Evolutionary conservation across 139 green algal species (phyloP).

Genomic region (Nannochloris sp.): DNA sequence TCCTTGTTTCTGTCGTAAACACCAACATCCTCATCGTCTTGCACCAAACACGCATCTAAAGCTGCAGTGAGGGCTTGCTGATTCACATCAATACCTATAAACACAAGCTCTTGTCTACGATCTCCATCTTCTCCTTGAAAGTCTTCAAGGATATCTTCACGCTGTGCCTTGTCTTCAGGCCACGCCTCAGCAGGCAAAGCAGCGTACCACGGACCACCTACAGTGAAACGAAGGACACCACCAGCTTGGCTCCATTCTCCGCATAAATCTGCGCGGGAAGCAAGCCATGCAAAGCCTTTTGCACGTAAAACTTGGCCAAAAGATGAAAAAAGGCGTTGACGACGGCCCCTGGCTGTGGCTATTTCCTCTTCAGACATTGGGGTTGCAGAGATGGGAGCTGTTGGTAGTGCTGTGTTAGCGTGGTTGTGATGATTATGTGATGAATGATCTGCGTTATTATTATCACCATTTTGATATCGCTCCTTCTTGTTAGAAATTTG

Average conservation of each 20-base stretch:
- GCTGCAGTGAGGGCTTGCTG: slow-evolving; percentile 28
- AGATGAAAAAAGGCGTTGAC: background rate
- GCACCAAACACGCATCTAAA: slow-evolving; percentile 57
- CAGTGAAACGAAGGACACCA: slow-evolving; percentile 42
- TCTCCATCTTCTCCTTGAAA: slow-evolving; percentile 34
- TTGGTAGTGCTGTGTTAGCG: background rate
- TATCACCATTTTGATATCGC: too few species aligned
- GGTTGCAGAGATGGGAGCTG: too few species aligned
- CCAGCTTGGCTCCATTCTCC: slow-evolving; percentile 67
- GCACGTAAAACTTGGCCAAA: slow-evolving; percentile 52
- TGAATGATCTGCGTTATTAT: too few species aligned
- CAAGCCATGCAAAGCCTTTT: slow-evolving; percentile 75
- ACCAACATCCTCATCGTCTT: slow-evolving; percentile 8
- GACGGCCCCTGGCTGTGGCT: background rate
- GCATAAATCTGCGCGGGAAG: slow-evolving; percentile 37
- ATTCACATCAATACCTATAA: slow-evolving; percentile 68
- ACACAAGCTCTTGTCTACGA: slow-evolving; percentile 65
- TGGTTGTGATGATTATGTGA: slow-evolving; percentile 5
- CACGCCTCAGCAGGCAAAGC: slow-evolving; percentile 45
- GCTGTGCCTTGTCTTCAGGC: slow-evolving; percentile 25
- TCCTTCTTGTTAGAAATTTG: slow-evolving; percentile 23
- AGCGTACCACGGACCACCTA: slow-evolving; percentile 61
- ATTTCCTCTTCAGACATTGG: background rate
- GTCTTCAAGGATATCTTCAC: slow-evolving; percentile 28
- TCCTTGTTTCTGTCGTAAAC: slow-evolving; percentile 19